Base-by-base conservation (phyloP, 495 filamentous ascomycete species). In the Penicillium canescens region DNA sequence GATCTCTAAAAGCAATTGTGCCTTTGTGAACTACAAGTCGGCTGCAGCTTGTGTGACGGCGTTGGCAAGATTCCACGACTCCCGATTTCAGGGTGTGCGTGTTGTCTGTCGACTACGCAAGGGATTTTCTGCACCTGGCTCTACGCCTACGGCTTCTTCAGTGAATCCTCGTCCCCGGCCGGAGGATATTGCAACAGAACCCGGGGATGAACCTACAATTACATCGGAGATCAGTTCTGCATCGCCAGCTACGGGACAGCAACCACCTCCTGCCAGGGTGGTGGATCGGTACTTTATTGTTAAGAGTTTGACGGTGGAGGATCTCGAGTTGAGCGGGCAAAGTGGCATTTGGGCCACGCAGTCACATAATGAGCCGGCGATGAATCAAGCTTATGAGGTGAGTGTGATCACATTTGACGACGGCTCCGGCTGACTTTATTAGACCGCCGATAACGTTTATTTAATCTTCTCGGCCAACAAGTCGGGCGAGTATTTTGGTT, bases 401-500 rank as follows among this genome's bases (percentile, higher is more conserved):
- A 75, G 84, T 59, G 6, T 13, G 14, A 7, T 61, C 12, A 21
- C 28, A 16, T 21, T 38, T 45, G 10, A 26, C 26, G 33, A 46
- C 11, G 3, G n/a, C 21, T 40, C 21, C 26, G 11, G 21, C 46
- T 36, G 35, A 42, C 13, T 50, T 41, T 50, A 53, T 40, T 44
- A 96, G 92, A 78, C 73, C 13, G 83, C 87, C 18, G 89, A 95
- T 43, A 88, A 90, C 63, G 92, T 98, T n/a, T 97, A 93, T 62
- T 79, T 98, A 28, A 86, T 98, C 21, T 98, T 98, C 69, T 97
- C 92, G 12, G 94, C 92, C 11, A 98, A 98, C 72, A 98, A 97
- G 62, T 98, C 94, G 0, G 94, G 94, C 16, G 94, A 97, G 70
- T 98, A 97, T 61, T 97, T 94, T 68, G 94, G 94, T 21, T 96